phyloP scores from a whole-genome alignment of 129 eudicot genomes.

The Daucus carota region DNA sequence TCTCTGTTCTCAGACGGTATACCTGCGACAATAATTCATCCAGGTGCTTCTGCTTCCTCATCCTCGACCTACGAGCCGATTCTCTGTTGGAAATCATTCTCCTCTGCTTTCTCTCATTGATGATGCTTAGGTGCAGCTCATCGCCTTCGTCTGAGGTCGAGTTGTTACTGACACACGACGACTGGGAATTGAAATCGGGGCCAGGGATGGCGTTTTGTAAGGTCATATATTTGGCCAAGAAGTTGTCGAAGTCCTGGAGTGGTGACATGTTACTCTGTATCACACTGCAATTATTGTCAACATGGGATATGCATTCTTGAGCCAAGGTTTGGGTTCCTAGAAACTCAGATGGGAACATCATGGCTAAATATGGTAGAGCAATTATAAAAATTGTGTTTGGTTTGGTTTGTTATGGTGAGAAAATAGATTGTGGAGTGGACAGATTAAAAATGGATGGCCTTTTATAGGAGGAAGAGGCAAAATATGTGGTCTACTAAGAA shows the following conservation, averaged over 20 bases:
- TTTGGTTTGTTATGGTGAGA: not conserved
- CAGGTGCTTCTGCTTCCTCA: slow-evolving; percentile 87
- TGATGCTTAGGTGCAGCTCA: slow-evolving; percentile 45
- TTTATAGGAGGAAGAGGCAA: slow-evolving; percentile 27
- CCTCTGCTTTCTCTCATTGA: slow-evolving; percentile 72
- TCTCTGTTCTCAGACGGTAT: slow-evolving; percentile 60
- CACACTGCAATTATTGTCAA: slow-evolving; percentile 32
- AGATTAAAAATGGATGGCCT: slow-evolving; percentile 38
- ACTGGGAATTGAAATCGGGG: slow-evolving; percentile 34
- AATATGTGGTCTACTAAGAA: slow-evolving; percentile 21
- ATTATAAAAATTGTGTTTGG: slow-evolving; percentile 13
- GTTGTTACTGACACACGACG: slow-evolving; percentile 55
- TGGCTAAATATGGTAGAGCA: slow-evolving; percentile 8
- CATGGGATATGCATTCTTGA: slow-evolving; percentile 31
- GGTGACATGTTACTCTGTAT: slow-evolving; percentile 33
- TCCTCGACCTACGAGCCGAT: slow-evolving; percentile 83
- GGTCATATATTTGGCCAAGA: slow-evolving; percentile 29
- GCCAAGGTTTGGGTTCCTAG: slow-evolving; percentile 39
- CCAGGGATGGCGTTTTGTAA: slow-evolving; percentile 25
- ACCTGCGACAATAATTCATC: slow-evolving; percentile 84
- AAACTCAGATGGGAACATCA: slow-evolving; percentile 28
- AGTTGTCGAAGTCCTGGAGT: slow-evolving; percentile 24
- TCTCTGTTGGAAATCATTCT: slow-evolving; percentile 88
- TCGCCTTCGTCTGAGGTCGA: slow-evolving; percentile 88
- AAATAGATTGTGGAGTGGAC: slow-evolving; percentile 21